These are phyloP conservation scores for Psidium friedrichsthalianum DNA, from an alignment of 345 rosid genomes.

Conservation along the genomic window DNA sequence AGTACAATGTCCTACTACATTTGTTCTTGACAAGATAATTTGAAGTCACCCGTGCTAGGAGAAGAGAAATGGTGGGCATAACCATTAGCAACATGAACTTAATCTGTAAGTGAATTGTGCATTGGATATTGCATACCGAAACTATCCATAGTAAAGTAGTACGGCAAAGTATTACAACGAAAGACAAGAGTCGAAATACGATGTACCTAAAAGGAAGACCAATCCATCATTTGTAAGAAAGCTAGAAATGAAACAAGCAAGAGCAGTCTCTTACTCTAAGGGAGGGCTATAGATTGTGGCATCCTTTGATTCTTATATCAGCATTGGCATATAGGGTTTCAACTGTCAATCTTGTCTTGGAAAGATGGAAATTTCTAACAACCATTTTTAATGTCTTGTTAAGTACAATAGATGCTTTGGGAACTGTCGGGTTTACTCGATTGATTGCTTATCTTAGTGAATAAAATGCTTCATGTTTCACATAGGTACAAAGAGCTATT, in stretches of 20 bases:
- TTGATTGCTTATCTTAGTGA: neutral
- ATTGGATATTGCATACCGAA: neutral
- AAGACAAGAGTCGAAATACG: no score
- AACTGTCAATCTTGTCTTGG: neutral
- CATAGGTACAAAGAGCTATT: no score
- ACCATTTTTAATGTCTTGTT: neutral
- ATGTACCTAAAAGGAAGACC: neutral
- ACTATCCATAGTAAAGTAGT: neutral
- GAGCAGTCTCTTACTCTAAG: neutral
- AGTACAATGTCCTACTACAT: neutral
- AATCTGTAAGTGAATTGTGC: neutral
- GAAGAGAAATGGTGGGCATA: neutral
- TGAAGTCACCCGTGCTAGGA: neutral
- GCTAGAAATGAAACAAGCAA: neutral
- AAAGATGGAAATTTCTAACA: neutral
- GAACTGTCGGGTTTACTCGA: neutral
- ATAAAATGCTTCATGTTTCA: neutral
- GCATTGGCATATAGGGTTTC: neutral
- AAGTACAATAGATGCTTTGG: neutral
- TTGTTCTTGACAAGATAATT: neutral
- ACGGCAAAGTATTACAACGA: neutral
- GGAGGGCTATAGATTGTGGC: neutral
- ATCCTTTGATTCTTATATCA: neutral
- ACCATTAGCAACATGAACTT: neutral
- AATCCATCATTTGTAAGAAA: neutral